Percentiles rank a stretch among this genome's conserved stretches.
phyloP scores from a whole-genome alignment of 2,329 filamentous ascomycete genomes.

The Arthrobotrys pseudoclavata region DNA sequence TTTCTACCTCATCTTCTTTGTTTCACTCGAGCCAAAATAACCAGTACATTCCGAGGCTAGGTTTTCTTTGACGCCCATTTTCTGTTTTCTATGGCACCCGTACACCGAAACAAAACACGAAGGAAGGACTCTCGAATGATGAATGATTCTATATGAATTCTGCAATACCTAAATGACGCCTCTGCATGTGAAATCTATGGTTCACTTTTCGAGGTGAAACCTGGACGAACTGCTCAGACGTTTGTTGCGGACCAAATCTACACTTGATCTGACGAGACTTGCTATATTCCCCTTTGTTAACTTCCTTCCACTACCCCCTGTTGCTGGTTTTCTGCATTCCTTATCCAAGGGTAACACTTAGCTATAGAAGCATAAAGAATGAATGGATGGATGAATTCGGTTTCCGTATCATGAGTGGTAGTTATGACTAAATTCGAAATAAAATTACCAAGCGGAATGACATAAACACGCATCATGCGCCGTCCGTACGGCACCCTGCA shows the following conservation, averaged over 20 bases:
- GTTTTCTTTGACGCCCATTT: background rate
- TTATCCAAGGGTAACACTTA: background rate
- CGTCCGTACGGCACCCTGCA: background rate
- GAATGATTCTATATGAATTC: conserved; percentile 61
- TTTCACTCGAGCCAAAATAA: conserved; percentile 29
- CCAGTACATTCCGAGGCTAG: background rate
- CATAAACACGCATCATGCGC: conserved; percentile 13
- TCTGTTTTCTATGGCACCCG: background rate
- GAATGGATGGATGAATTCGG: background rate
- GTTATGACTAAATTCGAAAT: background rate
- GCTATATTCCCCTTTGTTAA: conserved; percentile 4
- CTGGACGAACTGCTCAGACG: conserved; percentile 17
- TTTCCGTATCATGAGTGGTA: background rate
- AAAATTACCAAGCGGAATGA: background rate
- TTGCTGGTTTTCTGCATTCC: background rate
- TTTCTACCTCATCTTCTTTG: conserved; percentile 50
- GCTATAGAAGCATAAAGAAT: conserved; percentile 1
- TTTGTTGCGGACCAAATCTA: conserved; percentile 60
- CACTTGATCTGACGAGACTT: conserved; percentile 60
- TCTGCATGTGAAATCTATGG: conserved; percentile 30
- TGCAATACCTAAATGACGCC: conserved; percentile 55
- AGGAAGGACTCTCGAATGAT: conserved; percentile 53
- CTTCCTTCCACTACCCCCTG: background rate
- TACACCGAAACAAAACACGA: background rate
- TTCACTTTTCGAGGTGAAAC: conserved; percentile 42